Evolutionary conservation across 2,329 filamentous ascomycete genomes (phyloP).

Genomic region (Colletotrichum tropicicola): DNA sequence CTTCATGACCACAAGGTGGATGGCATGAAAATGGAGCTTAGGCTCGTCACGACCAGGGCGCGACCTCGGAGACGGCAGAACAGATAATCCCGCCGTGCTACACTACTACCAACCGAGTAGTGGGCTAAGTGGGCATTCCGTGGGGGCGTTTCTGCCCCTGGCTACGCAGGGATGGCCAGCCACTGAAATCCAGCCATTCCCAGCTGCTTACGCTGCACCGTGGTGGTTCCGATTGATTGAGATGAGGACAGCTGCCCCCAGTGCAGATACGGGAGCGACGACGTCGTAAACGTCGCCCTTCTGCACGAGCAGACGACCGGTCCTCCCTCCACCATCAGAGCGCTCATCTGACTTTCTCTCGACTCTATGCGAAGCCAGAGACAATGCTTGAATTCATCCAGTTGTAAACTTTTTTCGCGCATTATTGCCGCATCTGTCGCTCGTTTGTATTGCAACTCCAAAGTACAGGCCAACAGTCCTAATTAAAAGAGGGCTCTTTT

Average conservation of each 20-base stretch:
- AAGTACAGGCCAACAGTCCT: neutral
- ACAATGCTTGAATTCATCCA: conserved; percentile 20
- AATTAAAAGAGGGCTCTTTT: neutral
- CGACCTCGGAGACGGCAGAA: conserved; percentile 11
- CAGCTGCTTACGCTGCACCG: conserved; percentile 22
- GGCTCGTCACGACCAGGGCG: neutral
- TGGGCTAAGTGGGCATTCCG: conserved; percentile 16
- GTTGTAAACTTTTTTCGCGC: conserved; percentile 23
- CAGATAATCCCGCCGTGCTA: conserved; percentile 15
- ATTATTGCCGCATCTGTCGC: conserved; percentile 25
- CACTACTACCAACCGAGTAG: conserved; percentile 16
- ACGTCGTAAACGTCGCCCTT: conserved; percentile 15
- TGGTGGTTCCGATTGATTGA: conserved; percentile 26
- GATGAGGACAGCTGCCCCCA: conserved; percentile 25
- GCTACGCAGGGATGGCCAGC: conserved; percentile 23
- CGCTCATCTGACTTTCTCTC: conserved; percentile 26
- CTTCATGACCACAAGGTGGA: no score
- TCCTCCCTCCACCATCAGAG: conserved; percentile 15
- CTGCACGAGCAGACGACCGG: neutral
- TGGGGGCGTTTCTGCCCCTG: conserved; percentile 23
- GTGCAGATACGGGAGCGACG: conserved; percentile 12
- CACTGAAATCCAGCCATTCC: conserved; percentile 25
- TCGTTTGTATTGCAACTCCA: conserved; percentile 11
- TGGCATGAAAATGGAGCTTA: conserved; percentile 1
- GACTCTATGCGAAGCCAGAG: conserved; percentile 13